These are phyloP conservation scores for Lentinula aciculospora DNA, from an alignment of 768 basidiomycete species.

Conservation along the genomic window DNA sequence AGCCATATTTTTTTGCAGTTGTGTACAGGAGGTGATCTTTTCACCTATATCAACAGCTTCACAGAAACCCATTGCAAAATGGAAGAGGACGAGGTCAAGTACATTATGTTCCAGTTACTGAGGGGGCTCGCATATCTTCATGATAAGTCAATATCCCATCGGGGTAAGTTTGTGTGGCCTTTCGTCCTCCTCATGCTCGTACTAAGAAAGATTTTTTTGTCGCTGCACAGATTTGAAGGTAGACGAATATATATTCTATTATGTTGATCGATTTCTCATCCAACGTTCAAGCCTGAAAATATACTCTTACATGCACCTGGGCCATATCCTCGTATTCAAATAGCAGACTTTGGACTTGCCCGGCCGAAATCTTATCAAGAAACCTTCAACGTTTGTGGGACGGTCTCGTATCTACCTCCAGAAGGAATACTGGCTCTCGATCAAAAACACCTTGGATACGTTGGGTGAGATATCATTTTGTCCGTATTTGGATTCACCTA, in stretches of 20 bases:
- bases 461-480: constrained; percentile 29
- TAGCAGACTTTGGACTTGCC: constrained; percentile 86
- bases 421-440: constrained; percentile 81
- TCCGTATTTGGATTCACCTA: neutral
- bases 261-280: neutral
- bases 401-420: constrained; percentile 79
- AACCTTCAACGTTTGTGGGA: constrained; percentile 85
- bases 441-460: constrained; percentile 64
- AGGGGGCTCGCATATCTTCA: constrained; percentile 69
- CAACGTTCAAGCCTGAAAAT: constrained; percentile 63
- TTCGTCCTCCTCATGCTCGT: neutral
- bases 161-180: constrained; percentile 50
- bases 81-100: constrained; percentile 79
- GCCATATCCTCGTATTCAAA: constrained; percentile 76
- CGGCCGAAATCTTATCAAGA: constrained; percentile 74
- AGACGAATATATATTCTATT: constrained; percentile 4
- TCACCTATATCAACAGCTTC: constrained; percentile 72
- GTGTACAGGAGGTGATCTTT: constrained; percentile 84
- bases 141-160: constrained; percentile 66
- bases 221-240: constrained; percentile 59
- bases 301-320: constrained; percentile 76
- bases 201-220: neutral
- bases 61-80: constrained; percentile 44
- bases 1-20: constrained; percentile 83
- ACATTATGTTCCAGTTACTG: constrained; percentile 77